Conservation (phyloP, 139 green algal species). For the Micractinium sp. region DNA sequence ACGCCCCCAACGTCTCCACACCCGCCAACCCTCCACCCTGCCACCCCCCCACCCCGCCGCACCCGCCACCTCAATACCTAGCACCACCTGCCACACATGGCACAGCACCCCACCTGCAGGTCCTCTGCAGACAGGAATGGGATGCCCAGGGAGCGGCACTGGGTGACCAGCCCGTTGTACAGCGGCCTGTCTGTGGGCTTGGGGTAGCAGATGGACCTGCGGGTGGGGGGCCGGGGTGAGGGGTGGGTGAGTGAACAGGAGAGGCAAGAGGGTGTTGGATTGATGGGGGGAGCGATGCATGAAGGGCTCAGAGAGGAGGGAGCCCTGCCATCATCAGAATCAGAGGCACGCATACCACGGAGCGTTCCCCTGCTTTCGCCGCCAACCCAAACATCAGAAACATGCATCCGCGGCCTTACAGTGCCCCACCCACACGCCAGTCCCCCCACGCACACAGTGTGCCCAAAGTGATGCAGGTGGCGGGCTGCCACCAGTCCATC, state of each 20-base stretch:
- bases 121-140: slow-evolving; percentile 70
- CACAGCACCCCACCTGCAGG: slow-evolving; percentile 22
- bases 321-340: no score
- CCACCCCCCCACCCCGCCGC: not conserved
- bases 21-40: not conserved
- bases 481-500: slow-evolving; percentile 95
- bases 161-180: slow-evolving; percentile 87
- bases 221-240: not conserved
- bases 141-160: slow-evolving; percentile 68
- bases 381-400: no score
- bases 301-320: no score
- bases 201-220: slow-evolving; percentile 79
- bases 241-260: not conserved
- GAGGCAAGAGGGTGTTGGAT: not conserved
- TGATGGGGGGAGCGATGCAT: no score
- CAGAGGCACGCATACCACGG: not conserved
- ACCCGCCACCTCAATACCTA: no score
- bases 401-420: not conserved
- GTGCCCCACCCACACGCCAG: not conserved
- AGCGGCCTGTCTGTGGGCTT: slow-evolving; percentile 88
- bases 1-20: no score
- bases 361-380: no score
- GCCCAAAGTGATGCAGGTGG: slow-evolving; percentile 94
- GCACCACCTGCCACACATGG: no score
- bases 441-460: slow-evolving; percentile 59